Percentiles rank a stretch among this genome's conserved stretches.
phyloP scores from a whole-genome alignment of 2,329 filamentous ascomycete species.

The Sporothrix pseudoabietina region DNA sequence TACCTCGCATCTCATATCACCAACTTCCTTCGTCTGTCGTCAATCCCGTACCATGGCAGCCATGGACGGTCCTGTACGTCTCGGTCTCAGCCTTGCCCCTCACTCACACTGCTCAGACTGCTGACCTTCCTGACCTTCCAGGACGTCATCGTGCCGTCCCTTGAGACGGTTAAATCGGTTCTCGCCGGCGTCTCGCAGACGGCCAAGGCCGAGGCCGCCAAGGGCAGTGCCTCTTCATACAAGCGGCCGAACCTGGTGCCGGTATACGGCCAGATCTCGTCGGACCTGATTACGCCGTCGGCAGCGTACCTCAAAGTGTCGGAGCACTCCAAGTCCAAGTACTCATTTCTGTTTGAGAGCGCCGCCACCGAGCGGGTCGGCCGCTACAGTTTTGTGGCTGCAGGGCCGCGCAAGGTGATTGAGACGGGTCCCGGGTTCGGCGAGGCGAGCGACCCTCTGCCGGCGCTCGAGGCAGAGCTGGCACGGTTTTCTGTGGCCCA shows the following conservation, averaged over 20 bases:
- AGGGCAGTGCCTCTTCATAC: slow-evolving; percentile 29
- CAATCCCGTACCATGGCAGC: slow-evolving; percentile 22
- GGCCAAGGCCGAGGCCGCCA: slow-evolving; percentile 29
- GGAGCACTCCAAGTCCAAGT: slow-evolving; percentile 66
- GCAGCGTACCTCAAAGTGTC: slow-evolving; percentile 92
- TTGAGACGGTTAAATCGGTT: slow-evolving; percentile 36
- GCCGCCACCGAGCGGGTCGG: slow-evolving; percentile 89
- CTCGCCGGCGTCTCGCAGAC: slow-evolving; percentile 30
- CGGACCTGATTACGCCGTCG: slow-evolving; percentile 93
- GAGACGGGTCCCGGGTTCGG: slow-evolving; percentile 88
- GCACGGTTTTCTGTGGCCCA: slow-evolving; percentile 76
- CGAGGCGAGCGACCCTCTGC: slow-evolving; percentile 79
- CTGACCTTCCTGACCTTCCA: slow-evolving; percentile 21
- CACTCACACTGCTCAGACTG: not conserved
- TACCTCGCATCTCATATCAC: not conserved
- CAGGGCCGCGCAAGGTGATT: slow-evolving; percentile 76
- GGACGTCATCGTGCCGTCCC: slow-evolving; percentile 37
- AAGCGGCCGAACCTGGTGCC: slow-evolving; percentile 36
- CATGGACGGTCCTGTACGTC: slow-evolving; percentile 33
- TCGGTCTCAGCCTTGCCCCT: not conserved
- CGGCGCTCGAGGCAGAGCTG: slow-evolving; percentile 78
- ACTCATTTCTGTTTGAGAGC: slow-evolving; percentile 92
- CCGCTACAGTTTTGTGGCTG: slow-evolving; percentile 85
- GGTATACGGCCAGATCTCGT: slow-evolving; percentile 45
- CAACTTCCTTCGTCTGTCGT: not conserved